Evolutionary conservation across 2,329 filamentous ascomycete species (phyloP).

Genomic region (Penicillium aurantiogriseum): DNA sequence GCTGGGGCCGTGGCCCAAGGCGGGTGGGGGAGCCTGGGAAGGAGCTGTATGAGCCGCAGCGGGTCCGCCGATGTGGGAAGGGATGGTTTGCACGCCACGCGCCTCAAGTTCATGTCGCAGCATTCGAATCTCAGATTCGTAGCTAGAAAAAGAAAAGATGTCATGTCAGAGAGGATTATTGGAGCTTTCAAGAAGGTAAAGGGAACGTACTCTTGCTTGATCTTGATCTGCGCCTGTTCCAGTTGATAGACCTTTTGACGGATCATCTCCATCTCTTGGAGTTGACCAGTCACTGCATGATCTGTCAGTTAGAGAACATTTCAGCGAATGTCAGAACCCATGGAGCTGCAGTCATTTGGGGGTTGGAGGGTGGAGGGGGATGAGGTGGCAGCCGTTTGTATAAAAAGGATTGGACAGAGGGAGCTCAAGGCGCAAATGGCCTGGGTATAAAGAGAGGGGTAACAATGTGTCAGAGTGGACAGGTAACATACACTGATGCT

Average conservation of each 20-base stretch:
- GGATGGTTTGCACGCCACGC: slow-evolving; percentile 61
- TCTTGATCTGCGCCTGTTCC: slow-evolving; percentile 81
- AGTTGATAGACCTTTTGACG: slow-evolving; percentile 89
- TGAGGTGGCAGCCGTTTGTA: slow-evolving; percentile 10
- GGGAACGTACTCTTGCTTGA: slow-evolving; percentile 81
- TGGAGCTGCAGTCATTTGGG: slow-evolving; percentile 7
- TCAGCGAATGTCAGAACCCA: slow-evolving; percentile 21
- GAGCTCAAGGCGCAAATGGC: background rate
- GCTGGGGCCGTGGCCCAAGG: slow-evolving; percentile 81
- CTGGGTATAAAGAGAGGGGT: background rate
- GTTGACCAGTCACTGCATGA: slow-evolving; percentile 74
- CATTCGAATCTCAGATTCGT: slow-evolving; percentile 84
- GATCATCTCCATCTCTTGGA: slow-evolving; percentile 93
- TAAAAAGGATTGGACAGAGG: slow-evolving; percentile 1
- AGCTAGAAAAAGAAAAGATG: slow-evolving; percentile 54
- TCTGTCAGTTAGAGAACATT: slow-evolving; percentile 30
- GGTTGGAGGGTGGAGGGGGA: background rate
- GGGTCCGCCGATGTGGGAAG: slow-evolving; percentile 63
- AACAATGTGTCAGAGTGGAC: background rate
- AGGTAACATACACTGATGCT: slow-evolving; percentile 79
- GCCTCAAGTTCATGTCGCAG: slow-evolving; percentile 84
- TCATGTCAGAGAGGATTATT: background rate
- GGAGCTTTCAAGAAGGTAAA: background rate
- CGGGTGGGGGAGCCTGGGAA: slow-evolving; percentile 77
- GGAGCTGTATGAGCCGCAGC: slow-evolving; percentile 75